Conservation (phyloP, 345 rosid genomes). For the Citrus hindsii region DNA sequence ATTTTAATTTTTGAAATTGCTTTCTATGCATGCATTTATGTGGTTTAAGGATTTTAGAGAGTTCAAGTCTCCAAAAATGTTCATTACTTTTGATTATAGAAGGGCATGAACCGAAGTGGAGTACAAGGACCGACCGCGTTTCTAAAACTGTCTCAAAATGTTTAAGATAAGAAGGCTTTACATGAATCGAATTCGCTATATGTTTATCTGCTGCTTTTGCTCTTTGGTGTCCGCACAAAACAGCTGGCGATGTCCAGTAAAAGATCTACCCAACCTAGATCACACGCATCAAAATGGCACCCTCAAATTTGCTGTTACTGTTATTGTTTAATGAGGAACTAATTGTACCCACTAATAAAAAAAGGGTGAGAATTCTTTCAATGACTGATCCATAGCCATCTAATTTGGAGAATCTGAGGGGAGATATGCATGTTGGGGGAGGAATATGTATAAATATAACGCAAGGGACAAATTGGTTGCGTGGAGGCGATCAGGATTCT, state of each 20-base stretch:
- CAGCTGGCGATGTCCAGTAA: neutral
- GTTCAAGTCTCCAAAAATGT: neutral
- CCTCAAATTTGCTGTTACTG: neutral
- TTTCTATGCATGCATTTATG: neutral
- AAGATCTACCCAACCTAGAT: neutral
- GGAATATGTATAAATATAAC: conserved; percentile 8
- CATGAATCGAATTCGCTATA: neutral
- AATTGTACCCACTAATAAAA: neutral
- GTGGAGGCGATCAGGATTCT: conserved; percentile 39
- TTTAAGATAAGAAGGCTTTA: neutral
- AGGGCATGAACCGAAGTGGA: neutral
- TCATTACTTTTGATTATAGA: neutral
- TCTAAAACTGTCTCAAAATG: neutral
- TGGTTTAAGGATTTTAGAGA: neutral
- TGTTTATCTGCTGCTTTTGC: neutral
- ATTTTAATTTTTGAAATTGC: neutral
- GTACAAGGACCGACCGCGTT: neutral
- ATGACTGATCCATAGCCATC: neutral
- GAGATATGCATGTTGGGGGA: neutral
- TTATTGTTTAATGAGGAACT: neutral
- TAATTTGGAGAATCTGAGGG: conserved; percentile 9
- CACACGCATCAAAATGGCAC: neutral
- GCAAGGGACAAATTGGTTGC: conserved; percentile 33
- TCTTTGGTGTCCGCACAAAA: conserved; percentile 1
- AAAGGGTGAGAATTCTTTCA: neutral